Base-by-base conservation (phyloP, 2,329 filamentous ascomycete genomes). In the Decorospora gaudefroyi region DNA sequence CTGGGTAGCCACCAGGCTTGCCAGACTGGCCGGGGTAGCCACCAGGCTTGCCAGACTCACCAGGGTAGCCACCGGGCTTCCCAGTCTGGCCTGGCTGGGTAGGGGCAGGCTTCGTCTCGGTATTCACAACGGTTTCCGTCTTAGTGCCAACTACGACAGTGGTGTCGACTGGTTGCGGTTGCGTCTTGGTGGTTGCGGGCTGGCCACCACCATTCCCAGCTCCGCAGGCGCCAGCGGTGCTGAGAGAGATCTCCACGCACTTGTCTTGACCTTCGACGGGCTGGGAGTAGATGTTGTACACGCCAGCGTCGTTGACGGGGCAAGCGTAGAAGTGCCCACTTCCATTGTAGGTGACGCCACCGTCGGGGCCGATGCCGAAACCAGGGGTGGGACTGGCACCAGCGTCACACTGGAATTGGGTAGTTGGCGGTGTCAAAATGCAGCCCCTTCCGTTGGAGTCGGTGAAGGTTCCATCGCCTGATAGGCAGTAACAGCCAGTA, bases 351-450 rank as follows among this genome's bases (percentile, higher is more conserved):
- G 72, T 72, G 13, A 87, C 60, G 5, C 65, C 58, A 22, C 83
- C 82, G 46, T 78, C 68, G 17, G 76, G 77, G 31, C 68, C 73
- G 45, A 86, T 74, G 6, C 72, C 70, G 68, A 86, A 87, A 19
- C 82, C 83, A 21, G 74, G 60, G 16, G 73, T 76, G 7, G 55
- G 57, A 9, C 33, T 46, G 9, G 77, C 78, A 32, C 78, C 78
- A 13, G 59, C 52, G 53, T 87, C 83, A 56, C 84, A 86, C 61
- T 85, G 82, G 46, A 82, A 79, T 33, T 84, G 79, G 18, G 74
- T 76, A 1, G 81, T 82, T 0, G 78, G 76, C 27, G 76, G 74
- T 51, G 83, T 86, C 59, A 85, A 71, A 67, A 84, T 83, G 60
- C 84, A 87, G 13, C 83, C 82, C 44, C 80, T 36, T 37, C 78